Conservation (phyloP, 106 monocot species). For the Dendrobium catenatum region DNA sequence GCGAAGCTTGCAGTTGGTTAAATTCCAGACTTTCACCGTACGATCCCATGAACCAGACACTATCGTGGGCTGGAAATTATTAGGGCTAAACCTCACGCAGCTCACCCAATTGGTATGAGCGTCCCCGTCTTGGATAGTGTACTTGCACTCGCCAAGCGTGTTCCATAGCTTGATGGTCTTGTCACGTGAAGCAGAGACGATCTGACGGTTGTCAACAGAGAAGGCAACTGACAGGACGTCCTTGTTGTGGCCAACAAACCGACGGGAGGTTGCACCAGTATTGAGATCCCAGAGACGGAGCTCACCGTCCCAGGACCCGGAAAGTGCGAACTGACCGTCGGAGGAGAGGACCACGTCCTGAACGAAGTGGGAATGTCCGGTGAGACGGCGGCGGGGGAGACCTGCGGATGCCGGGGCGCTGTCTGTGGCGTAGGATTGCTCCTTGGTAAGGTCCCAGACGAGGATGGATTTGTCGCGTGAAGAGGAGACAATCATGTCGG, state of each 20-base stretch:
- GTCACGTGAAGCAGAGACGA: slow-evolving; percentile 23
- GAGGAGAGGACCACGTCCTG: slow-evolving; percentile 26
- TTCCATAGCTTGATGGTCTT: slow-evolving; percentile 23
- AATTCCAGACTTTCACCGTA: slow-evolving; percentile 25
- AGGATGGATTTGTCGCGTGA: slow-evolving; percentile 14
- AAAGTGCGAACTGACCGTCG: slow-evolving; percentile 31
- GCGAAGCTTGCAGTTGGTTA: slow-evolving; percentile 27
- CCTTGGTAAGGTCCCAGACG: slow-evolving; percentile 9
- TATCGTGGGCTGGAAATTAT: slow-evolving; percentile 16
- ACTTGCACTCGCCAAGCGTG: slow-evolving; percentile 31
- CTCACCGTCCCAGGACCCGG: slow-evolving; percentile 27
- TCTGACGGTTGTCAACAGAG: slow-evolving; percentile 24
- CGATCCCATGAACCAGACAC: slow-evolving; percentile 24
- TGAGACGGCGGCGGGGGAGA: slow-evolving; percentile 22
- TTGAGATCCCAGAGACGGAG: slow-evolving; percentile 23
- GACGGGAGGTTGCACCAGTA: slow-evolving; percentile 17
- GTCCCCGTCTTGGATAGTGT: slow-evolving; percentile 28
- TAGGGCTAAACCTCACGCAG: slow-evolving; percentile 25
- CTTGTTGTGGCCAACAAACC: slow-evolving; percentile 22
- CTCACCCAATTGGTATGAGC: slow-evolving; percentile 27
- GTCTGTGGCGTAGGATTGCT: background rate
- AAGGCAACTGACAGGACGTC: slow-evolving; percentile 27
- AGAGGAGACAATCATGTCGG: slow-evolving; percentile 7
- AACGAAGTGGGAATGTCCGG: slow-evolving; percentile 30
- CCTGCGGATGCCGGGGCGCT: slow-evolving; percentile 8